Evolutionary conservation across 768 basidiomycete species (phyloP).

Genomic region (Phylloporus arenicola): DNA sequence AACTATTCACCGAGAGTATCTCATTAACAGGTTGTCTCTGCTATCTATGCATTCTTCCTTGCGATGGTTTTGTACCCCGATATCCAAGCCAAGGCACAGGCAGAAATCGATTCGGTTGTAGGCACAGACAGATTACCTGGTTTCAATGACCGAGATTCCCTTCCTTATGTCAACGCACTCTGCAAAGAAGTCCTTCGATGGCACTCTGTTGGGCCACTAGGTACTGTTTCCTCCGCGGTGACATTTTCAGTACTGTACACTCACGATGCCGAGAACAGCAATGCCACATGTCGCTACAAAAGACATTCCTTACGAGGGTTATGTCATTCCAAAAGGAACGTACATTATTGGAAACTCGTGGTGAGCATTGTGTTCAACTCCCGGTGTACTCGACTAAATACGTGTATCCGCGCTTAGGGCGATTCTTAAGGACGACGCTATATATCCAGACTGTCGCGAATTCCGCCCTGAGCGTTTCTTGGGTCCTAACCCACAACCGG

Average conservation of each 20-base stretch:
- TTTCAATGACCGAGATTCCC: slow-evolving; percentile 17
- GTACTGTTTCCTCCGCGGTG: slow-evolving; percentile 21
- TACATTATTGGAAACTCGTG: slow-evolving; percentile 20
- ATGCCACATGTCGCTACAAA: slow-evolving; percentile 15
- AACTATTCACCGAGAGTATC: slow-evolving; percentile 19
- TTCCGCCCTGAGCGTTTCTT: slow-evolving; percentile 35
- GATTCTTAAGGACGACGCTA: slow-evolving; percentile 47
- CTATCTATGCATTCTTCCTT: slow-evolving; percentile 21
- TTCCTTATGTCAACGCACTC: slow-evolving; percentile 25
- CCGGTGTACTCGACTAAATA: background rate
- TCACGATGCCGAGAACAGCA: slow-evolving; percentile 1
- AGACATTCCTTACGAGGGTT: slow-evolving; percentile 14
- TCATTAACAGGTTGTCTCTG: slow-evolving; percentile 11
- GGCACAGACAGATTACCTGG: slow-evolving; percentile 20
- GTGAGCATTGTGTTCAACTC: slow-evolving; percentile 10
- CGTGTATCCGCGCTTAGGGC: slow-evolving; percentile 32
- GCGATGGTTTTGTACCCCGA: slow-evolving; percentile 24
- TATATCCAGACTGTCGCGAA: slow-evolving; percentile 28
- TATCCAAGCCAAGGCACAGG: slow-evolving; percentile 21
- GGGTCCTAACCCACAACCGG: slow-evolving; percentile 14
- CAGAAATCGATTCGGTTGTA: slow-evolving; percentile 23
- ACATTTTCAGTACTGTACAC: background rate
- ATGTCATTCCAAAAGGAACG: slow-evolving; percentile 23
- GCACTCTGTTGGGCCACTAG: slow-evolving; percentile 13
- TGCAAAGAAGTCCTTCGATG: slow-evolving; percentile 25